These are phyloP conservation scores for Clonostachys sp. DNA, from an alignment of 2,329 filamentous ascomycete genomes.

Conservation along the genomic window DNA sequence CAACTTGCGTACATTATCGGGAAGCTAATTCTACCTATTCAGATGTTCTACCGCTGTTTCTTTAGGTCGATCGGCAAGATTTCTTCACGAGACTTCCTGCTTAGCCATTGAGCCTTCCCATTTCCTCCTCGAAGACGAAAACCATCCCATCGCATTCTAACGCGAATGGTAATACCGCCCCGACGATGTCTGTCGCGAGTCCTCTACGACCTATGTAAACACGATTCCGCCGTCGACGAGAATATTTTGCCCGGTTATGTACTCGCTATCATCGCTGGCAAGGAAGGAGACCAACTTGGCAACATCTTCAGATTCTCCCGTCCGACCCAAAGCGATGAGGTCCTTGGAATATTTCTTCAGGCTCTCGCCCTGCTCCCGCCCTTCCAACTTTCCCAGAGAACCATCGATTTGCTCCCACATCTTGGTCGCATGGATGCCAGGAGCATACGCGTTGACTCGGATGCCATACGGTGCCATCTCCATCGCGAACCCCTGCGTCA, in stretches of 20 bases:
- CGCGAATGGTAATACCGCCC: too few relatives aligned
- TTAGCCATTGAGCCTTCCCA: too few relatives aligned
- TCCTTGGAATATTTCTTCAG: constrained; percentile 50
- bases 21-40: too few relatives aligned
- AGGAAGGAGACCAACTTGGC: constrained; percentile 59
- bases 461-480: constrained; percentile 61
- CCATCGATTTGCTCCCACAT: constrained; percentile 70
- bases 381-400: constrained; percentile 36
- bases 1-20: too few relatives aligned
- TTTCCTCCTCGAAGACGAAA: too few relatives aligned
- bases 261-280: constrained; percentile 53
- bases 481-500: constrained; percentile 63
- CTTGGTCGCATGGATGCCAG: constrained; percentile 60
- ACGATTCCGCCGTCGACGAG: constrained; percentile 58
- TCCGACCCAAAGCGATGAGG: constrained; percentile 50
- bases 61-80: too few relatives aligned
- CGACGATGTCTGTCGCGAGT: too few relatives aligned
- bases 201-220: constrained; percentile 21
- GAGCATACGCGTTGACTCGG: constrained; percentile 63
- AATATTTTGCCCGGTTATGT: constrained; percentile 62
- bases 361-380: constrained; percentile 43
- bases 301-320: constrained; percentile 59
- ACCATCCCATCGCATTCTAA: too few relatives aligned
- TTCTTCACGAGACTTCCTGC: too few relatives aligned
- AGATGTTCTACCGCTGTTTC: too few relatives aligned